Evolutionary conservation across 1,284 basidiomycete genomes (phyloP), one percentile per base, ranked within the genome.

Genomic region (Cystobasidium slooffiae): DNA sequence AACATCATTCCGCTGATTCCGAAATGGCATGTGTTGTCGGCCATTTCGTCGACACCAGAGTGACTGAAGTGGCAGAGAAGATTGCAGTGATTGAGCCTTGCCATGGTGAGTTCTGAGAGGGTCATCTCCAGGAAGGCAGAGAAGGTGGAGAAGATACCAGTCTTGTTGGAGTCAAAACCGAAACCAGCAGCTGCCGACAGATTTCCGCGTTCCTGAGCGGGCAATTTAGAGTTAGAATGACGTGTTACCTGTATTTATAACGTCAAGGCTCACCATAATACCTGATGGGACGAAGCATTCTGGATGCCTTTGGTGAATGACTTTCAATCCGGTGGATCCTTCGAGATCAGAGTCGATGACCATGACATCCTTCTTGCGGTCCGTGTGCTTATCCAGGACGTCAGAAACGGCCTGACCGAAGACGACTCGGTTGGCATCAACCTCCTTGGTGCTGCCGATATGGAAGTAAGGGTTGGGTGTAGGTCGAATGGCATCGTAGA

Each of bases 101-200:
- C 92, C 92, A 93, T 93, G n/a, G 91, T 93, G 72, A 92, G 84
- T 81, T 93, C 92, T 1, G 91, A 92, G 75, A 93, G 83, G 74
- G 91, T 84, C 92, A 93, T 93, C 85, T 93, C 91, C 75, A 92
- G 84, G 85, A 93, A 93, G 5, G 92, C 91, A 63, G 90, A 90
- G 84, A 93, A 93, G 6, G 91, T 93, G 24, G 90, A 91, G 85
- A 91, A 91, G 75, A 92, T 75, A 55, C 79, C 78, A 39, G 74
- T 72, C 56, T 74, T 78, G 47, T 70, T 72, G 49, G 76, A 64
- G 66, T 76, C 76, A 47, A 78, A 92, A 68, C 92, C 92, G 81
- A 92, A 93, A 39, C 91, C 91, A 43, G 92, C 91, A 5, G 91
- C 92, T 8, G 91, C 91, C 51, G 89, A 89, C 82, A 92, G 89